Base-by-base conservation (phyloP, 495 filamentous ascomycete species). In the Penicillium angulare region DNA sequence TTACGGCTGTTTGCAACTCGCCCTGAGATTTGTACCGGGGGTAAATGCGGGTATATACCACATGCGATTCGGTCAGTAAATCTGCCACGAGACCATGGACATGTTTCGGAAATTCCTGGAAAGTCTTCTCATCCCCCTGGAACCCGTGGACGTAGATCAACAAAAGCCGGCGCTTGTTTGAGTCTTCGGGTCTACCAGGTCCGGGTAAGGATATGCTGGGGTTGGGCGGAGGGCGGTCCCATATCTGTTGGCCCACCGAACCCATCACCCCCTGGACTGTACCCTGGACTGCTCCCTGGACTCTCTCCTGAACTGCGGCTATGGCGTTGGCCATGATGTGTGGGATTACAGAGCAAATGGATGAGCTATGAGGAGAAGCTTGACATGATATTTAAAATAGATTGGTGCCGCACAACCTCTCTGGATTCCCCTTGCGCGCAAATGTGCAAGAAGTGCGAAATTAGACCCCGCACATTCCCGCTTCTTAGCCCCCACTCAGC, bases 81-180 rank as follows among this genome's bases (percentile, higher is more conserved):
- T 78, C 68, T n/a, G 84, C 84, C 26, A 96, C 71, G 18, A 89
- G 72, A 61, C 83, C 80, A 69, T 97, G 92, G 0, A 96, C 79
- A 67, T 97, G 90, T 5, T 85, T 86, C 1, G 92, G 92, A 53
- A 96, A 92, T 22, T 84, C 85, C 50, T 86, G 84, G 59, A 97
- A 97, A 53, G 87, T 92, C 13, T 85, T 85, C 67, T 95, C 90
- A 41, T 87, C 86, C 22, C 92, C 92, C 82, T 91, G 89, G 72
- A 96, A 97, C 35, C 92, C 92, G 71, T 96, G 91, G 57, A 97
- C 84, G 63, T 90, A 96, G 18, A 97, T 69, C 8, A 96, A 56
- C 1, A 97, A 75, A 10, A 97, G 74, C 23, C 71, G 86, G 49
- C 91, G 61, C 49, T 63, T 72, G 12, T 20, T 47, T 21, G 34